Percentiles rank a stretch among this genome's conserved stretches.
Conservation (phyloP, 2,329 filamentous ascomycete species). For the Calonectria pseudoturangicola region DNA sequence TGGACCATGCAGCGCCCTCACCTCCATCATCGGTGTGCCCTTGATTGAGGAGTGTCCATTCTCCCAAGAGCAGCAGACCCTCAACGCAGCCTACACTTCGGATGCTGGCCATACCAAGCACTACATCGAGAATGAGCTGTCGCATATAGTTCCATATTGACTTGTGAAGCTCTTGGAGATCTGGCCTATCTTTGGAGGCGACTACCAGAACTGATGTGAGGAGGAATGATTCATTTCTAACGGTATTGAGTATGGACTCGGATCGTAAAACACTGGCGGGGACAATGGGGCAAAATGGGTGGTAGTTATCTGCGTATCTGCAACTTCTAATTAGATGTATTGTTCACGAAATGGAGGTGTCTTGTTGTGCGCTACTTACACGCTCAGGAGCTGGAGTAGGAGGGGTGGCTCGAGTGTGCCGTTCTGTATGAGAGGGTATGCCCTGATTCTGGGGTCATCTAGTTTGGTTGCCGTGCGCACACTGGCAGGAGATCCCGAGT, state of each 20-base stretch:
- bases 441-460: constrained; percentile 27
- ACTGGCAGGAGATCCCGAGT: neutral
- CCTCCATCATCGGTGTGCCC: constrained; percentile 33
- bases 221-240: constrained; percentile 37
- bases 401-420: constrained; percentile 25
- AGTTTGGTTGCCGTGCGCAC: constrained; percentile 3
- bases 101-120: constrained; percentile 30
- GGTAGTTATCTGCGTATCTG: constrained; percentile 29
- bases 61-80: constrained; percentile 36
- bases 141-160: constrained; percentile 37
- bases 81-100: constrained; percentile 38
- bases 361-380: neutral
- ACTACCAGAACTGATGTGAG: constrained; percentile 36
- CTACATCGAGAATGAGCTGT: constrained; percentile 33
- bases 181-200: constrained; percentile 37
- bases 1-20: constrained; percentile 39
- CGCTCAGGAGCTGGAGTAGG: constrained; percentile 18
- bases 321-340: neutral
- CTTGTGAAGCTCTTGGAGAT: constrained; percentile 33
- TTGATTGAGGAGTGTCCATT: constrained; percentile 41
- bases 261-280: constrained; percentile 29
- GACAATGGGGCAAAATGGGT: constrained; percentile 28
- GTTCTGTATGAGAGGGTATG: constrained; percentile 25
- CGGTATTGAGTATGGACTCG: constrained; percentile 32
- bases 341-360: too few relatives aligned